Base-by-base conservation (phyloP, 2,329 filamentous ascomycete species). In the Bimuria novae-zelandiae region DNA sequence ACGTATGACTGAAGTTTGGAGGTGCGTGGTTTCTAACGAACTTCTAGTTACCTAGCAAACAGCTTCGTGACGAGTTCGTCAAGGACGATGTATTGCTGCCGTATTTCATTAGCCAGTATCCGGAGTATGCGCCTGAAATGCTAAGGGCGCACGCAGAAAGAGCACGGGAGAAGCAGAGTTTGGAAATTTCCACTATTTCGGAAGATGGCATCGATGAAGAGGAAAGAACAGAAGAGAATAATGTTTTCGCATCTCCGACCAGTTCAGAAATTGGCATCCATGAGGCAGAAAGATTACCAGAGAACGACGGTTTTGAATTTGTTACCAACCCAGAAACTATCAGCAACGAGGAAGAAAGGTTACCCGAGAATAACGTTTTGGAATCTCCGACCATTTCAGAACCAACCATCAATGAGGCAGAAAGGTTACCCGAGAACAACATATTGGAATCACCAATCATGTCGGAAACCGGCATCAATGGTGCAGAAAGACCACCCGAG, bases 21-120 rank as follows among this genome's bases (percentile, higher is more conserved):
- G 12, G 11, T 39, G 6, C 19, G 23, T 6, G 11, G 1, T 6
- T 22, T 27, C 25, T 44, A 17, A 44, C 41, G 3, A 33, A 22
- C 14, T n/a, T 32, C 17, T 27, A 44, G 41, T 17, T 44, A n/a
- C 41, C 41, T n/a, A 44, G 41, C 19, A 44, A 44, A 29, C 41
- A 44, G 41, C 27, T 44, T 22, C 41, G 16, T 27, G 27, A 44
- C 11, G 41, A 44, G 19, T 4, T 22, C n/a, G n/a, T n/a, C n/a
- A n/a, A n/a, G 10, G 41, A 29, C n/a, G n/a, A 32, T 11, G n/a
- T n/a, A n/a, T 22, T 29, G 16, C 8, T 27, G 41, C 27, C 41
- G 19, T 16, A 21, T n/a, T 44, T 44, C 3, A 11, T 44, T 16
- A 32, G 14, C 14, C 27, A 44, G 29, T 44, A 22, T 11, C 41